Evolutionary conservation across 331 rosid genomes (phyloP).

Genomic region (Erythrophleum ivorense): DNA sequence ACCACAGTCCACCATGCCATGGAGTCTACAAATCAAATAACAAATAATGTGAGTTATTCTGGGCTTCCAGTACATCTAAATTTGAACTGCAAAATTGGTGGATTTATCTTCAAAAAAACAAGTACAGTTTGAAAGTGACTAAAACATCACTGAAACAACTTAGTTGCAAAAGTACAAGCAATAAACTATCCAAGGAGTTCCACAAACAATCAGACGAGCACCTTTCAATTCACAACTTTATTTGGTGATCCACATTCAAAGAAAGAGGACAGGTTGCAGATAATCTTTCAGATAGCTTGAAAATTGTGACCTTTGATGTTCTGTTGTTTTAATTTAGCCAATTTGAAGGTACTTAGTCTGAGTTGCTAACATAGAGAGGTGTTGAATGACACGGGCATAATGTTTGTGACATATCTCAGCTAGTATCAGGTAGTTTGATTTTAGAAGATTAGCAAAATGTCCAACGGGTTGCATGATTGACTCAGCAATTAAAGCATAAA

Average conservation of each 20-base stretch:
- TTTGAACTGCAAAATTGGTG: background rate
- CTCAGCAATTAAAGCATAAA: background rate
- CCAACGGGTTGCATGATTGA: background rate
- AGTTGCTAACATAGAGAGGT: background rate
- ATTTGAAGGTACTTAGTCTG: background rate
- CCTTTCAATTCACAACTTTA: background rate
- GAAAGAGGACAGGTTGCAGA: background rate
- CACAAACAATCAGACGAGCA: slow-evolving; percentile 26
- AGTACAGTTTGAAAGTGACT: background rate
- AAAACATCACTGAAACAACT: background rate
- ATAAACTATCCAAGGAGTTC: slow-evolving; percentile 24
- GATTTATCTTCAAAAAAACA: background rate
- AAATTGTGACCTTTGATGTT: slow-evolving; percentile 2
- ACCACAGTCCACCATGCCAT: slow-evolving; percentile 92
- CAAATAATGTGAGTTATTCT: slow-evolving; percentile 13
- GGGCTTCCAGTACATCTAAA: background rate
- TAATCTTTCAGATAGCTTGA: background rate
- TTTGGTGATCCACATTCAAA: background rate
- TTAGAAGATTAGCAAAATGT: no score
- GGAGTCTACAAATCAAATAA: slow-evolving; percentile 59
- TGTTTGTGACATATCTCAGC: background rate
- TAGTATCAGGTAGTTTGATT: background rate
- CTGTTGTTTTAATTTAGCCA: background rate
- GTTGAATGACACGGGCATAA: background rate
- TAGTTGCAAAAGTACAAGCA: background rate